Evolutionary conservation across 257 asterid species (phyloP).

Genomic region (Solanum neorickii): DNA sequence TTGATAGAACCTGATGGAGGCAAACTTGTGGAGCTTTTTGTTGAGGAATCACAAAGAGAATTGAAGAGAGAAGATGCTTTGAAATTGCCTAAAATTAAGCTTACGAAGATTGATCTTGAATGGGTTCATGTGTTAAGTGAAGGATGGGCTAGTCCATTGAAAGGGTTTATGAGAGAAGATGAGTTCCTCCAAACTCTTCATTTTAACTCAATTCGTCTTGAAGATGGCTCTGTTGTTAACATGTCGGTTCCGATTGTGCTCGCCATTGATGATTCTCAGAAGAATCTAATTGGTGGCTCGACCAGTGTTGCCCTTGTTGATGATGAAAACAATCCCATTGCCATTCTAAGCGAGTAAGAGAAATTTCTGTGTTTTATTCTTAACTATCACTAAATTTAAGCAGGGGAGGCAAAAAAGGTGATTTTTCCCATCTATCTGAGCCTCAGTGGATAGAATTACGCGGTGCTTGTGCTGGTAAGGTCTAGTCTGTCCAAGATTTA

Average conservation of each 20-base stretch:
- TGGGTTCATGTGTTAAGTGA: conserved; percentile 98
- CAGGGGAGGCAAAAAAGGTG: neutral
- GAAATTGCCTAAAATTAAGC: conserved; percentile 49
- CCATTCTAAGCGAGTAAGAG: conserved; percentile 61
- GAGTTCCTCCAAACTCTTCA: conserved; percentile 99
- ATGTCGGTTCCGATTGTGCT: conserved; percentile 96
- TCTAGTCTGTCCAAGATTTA: neutral
- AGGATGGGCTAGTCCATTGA: conserved; percentile 98
- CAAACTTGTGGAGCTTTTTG: conserved; percentile 53
- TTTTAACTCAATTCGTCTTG: conserved; percentile 67
- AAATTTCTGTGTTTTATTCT: neutral
- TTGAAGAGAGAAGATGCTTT: conserved; percentile 31
- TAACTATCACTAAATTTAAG: neutral
- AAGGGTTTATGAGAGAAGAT: conserved; percentile 85
- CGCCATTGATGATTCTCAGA: conserved; percentile 69
- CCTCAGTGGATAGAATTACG: neutral
- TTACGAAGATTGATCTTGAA: conserved; percentile 71
- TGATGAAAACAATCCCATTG: conserved; percentile 28
- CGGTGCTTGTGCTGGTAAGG: neutral
- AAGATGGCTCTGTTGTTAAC: conserved; percentile 66
- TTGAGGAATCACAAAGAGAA: conserved; percentile 35
- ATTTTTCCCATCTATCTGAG: neutral
- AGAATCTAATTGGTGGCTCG: conserved; percentile 41
- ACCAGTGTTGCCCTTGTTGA: conserved; percentile 63
- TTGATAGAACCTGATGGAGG: conserved; percentile 92